A percentile compares a stretch with the other conserved stretches of the same genome.
phyloP scores from a whole-genome alignment of 805 yeast species.

The Ogataea kodamae region DNA sequence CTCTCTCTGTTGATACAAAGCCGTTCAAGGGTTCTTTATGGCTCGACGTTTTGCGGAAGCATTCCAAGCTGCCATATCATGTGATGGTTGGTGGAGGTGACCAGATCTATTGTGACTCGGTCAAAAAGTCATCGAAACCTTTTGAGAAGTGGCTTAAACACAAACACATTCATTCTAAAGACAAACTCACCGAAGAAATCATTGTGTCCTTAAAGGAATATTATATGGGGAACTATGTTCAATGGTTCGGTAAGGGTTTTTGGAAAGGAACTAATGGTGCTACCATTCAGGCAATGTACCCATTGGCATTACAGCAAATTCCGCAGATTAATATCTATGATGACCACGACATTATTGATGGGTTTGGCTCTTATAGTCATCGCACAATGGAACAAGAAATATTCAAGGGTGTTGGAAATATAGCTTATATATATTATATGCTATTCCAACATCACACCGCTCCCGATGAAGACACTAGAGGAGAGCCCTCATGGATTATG shows the following conservation, averaged over 20 bases:
- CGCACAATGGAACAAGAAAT: constrained; percentile 68
- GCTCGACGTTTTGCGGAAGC: constrained; percentile 77
- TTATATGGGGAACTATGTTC: constrained; percentile 70
- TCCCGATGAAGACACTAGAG: constrained; percentile 38
- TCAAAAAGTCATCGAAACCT: constrained; percentile 53
- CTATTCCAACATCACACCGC: constrained; percentile 84
- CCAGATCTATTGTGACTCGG: constrained; percentile 85
- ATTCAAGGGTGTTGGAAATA: constrained; percentile 67
- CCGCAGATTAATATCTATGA: constrained; percentile 87
- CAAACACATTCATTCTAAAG: constrained; percentile 41
- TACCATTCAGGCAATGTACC: constrained; percentile 65
- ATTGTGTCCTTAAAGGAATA: constrained; percentile 54
- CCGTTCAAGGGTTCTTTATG: constrained; percentile 75
- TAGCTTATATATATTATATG: constrained; percentile 84
- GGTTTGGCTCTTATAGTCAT: constrained; percentile 85
- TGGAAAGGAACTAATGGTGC: constrained; percentile 71
- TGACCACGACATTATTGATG: constrained; percentile 96
- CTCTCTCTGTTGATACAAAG: constrained; percentile 63
- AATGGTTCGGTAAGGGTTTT: constrained; percentile 89
- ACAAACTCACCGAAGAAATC: constrained; percentile 45
- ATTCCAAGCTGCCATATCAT: constrained; percentile 62
- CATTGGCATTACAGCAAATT: constrained; percentile 74
- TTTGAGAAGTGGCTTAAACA: constrained; percentile 64
- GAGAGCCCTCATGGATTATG: constrained; percentile 60
- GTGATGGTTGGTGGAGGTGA: constrained; percentile 99